A percentile compares a stretch with the other conserved stretches of the same genome.
Conservation (phyloP, 495 filamentous ascomycete species). For the Acidomyces sp. region DNA sequence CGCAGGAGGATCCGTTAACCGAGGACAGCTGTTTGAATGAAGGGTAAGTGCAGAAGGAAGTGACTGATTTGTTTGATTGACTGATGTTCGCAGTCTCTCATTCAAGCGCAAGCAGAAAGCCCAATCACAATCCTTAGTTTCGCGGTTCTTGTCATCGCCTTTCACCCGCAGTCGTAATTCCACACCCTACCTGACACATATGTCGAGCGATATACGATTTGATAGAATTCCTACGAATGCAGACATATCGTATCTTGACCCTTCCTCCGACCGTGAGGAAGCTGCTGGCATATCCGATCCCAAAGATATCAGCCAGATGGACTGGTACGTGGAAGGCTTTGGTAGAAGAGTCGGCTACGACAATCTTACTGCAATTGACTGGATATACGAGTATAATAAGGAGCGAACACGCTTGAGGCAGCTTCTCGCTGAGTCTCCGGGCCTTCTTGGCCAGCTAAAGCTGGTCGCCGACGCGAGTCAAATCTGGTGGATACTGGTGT, state of each 20-base stretch:
- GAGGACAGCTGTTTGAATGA: slow-evolving; percentile 20
- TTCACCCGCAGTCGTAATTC: slow-evolving; percentile 15
- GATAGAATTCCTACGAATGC: slow-evolving; percentile 25
- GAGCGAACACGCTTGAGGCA: slow-evolving; percentile 76
- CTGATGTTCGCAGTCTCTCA: slow-evolving; percentile 41
- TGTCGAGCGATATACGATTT: slow-evolving; percentile 2
- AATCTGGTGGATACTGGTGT: slow-evolving; percentile 78
- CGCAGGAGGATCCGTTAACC: slow-evolving; percentile 23
- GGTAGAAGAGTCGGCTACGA: slow-evolving; percentile 89
- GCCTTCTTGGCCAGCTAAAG: slow-evolving; percentile 57
- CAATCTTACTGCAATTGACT: slow-evolving; percentile 94
- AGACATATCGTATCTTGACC: slow-evolving; percentile 30
- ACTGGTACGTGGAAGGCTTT: slow-evolving; percentile 87
- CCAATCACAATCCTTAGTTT: slow-evolving; percentile 43
- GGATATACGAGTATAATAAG: slow-evolving; percentile 98
- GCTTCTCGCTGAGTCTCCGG: slow-evolving; percentile 54
- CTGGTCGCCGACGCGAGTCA: slow-evolving; percentile 72
- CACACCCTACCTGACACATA: slow-evolving; percentile 19
- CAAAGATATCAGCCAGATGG: slow-evolving; percentile 55
- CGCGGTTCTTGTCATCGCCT: slow-evolving; percentile 32
- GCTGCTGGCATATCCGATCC: slow-evolving; percentile 28
- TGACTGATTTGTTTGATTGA: not conserved
- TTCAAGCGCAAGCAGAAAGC: slow-evolving; percentile 78
- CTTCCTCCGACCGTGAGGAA: slow-evolving; percentile 14
- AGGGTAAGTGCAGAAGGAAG: slow-evolving; percentile 10